Evolutionary conservation across 495 filamentous ascomycete genomes (phyloP), one percentile per base, ranked within the genome.

Genomic region (Aspergillus bridgeri): DNA sequence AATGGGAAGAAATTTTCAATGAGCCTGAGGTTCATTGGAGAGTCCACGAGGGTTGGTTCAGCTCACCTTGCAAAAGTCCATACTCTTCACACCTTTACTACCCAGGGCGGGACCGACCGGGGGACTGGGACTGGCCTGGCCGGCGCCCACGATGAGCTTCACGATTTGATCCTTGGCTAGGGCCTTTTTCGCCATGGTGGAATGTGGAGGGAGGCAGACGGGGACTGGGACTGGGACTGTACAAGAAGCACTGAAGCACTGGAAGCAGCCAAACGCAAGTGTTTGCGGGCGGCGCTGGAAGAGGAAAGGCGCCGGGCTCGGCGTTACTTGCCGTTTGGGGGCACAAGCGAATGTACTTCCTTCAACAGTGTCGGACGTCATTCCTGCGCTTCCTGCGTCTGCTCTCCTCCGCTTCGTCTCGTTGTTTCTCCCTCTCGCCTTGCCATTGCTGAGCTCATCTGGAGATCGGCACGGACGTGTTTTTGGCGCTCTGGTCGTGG

Each of bases 41-140:
- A n/a, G n/a, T n/a, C n/a, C n/a, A n/a, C n/a, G n/a, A n/a, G n/a
- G n/a, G n/a, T 20, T 42, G 53, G 51, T 23, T 43, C 38, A 59
- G 60, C 77, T 62, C 67, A 97, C 94, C 83, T 98, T 98, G 83
- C 94, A 98, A 71, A 98, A 98, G 75, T 99, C 95, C 89, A 99
- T 99, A 58, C 89, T 92, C 80, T 99, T 99, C 43, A 99, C 89
- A 79, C 94, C 94, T 80, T 96, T 98, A 72, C 89, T 92, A 71
- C 94, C 94, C 60, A 99, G 81, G 46, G 94, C 95, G 25, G 95
- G 95, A 77, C 95, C 95, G 66, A 99, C 91, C 3, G 94, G 94
- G n/a, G 94, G 95, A 76, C 91, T 92, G 27, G 94, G 94, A 59
- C 87, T 89, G 48, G 94, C 94, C 70, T 98, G 91, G n/a, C 94